Conservation (phyloP, 345 rosid species). For the Eutrema heterophyllum region DNA sequence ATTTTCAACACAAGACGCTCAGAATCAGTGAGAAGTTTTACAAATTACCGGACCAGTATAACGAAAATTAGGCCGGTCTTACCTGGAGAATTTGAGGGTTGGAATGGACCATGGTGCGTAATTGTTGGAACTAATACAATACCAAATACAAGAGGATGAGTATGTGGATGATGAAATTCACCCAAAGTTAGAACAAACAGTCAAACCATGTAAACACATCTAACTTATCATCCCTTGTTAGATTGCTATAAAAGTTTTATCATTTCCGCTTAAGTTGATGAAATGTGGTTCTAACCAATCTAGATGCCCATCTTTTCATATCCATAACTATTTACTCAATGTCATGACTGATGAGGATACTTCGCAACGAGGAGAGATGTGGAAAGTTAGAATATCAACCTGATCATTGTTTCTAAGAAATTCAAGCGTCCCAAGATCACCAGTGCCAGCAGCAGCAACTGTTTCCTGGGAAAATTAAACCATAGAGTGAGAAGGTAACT, state of each 20-base stretch:
- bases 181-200: background rate
- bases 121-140: slow-evolving; percentile 67
- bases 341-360: background rate
- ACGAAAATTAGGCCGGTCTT: background rate
- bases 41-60: background rate
- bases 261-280: background rate
- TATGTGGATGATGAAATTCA: background rate
- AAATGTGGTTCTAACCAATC: background rate
- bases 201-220: slow-evolving; percentile 1
- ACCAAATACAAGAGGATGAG: slow-evolving; percentile 13
- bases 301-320: background rate
- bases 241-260: background rate
- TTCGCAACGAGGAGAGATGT: background rate
- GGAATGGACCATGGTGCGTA: slow-evolving; percentile 93
- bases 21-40: background rate
- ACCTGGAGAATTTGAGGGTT: slow-evolving; percentile 99
- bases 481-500: slow-evolving; percentile 6
- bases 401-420: slow-evolving; percentile 93
- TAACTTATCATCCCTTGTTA: background rate
- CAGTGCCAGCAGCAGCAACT: slow-evolving; percentile 51
- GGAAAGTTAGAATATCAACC: slow-evolving; percentile 37
- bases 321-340: background rate
- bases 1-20: background rate
- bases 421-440: slow-evolving; percentile 80
- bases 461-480: slow-evolving; percentile 48